These are phyloP conservation scores for button mushroom (Agaricus bisporus) DNA, from an alignment of 768 basidiomycete genomes.

Conservation along the genomic window DNA sequence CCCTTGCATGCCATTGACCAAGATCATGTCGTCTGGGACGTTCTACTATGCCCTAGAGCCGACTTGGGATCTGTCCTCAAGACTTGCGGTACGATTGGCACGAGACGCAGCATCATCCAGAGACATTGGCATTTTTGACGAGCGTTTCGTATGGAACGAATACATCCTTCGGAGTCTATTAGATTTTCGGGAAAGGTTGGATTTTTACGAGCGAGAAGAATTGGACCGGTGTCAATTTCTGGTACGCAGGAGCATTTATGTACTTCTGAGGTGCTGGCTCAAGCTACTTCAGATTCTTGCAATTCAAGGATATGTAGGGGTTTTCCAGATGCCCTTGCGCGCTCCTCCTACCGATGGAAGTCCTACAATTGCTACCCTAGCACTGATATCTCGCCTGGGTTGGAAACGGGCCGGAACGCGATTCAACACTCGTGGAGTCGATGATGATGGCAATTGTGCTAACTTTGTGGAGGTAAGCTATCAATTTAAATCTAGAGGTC, in stretches of 20 bases:
- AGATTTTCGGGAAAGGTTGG: constrained; percentile 79
- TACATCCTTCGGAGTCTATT: constrained; percentile 83
- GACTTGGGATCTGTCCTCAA: constrained; percentile 85
- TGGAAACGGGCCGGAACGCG: constrained; percentile 96
- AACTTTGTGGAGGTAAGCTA: constrained; percentile 87
- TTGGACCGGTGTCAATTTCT: constrained; percentile 84
- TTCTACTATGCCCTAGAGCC: constrained; percentile 89
- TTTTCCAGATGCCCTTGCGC: constrained; percentile 72
- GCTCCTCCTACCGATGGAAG: constrained; percentile 70
- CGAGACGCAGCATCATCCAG: constrained; percentile 36
- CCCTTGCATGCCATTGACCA: constrained; percentile 84
- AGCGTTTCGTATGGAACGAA: constrained; percentile 93
- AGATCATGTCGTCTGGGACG: constrained; percentile 85
- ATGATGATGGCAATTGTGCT: constrained; percentile 91
- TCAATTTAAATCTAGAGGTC: constrained; percentile 9
- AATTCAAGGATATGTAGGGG: constrained; percentile 90
- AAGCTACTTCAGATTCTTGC: constrained; percentile 57
- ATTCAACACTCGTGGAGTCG: constrained; percentile 94
- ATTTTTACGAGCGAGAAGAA: constrained; percentile 59
- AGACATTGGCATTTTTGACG: constrained; percentile 65
- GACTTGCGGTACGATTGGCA: constrained; percentile 65
- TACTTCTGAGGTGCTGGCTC: constrained; percentile 6
- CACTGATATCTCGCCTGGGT: constrained; percentile 81
- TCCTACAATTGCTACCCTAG: constrained; percentile 67
- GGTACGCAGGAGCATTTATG: constrained; percentile 37